Conservation (phyloP, 2,329 filamentous ascomycete genomes). For the Xylaria sp. region DNA sequence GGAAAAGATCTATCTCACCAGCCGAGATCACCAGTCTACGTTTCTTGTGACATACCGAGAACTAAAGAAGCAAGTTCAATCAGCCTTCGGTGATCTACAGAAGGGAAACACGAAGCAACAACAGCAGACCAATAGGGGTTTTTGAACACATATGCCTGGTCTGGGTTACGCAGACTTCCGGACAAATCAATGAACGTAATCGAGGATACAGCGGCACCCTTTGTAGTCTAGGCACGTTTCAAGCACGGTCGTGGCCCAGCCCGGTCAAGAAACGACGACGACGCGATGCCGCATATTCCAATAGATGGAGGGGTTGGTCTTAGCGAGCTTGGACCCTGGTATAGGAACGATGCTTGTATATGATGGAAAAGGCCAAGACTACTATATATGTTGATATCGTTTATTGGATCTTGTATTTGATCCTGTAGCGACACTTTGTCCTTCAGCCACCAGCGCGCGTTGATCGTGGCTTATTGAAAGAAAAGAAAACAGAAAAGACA, state of each 20-base stretch:
- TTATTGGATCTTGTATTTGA: constrained; percentile 21
- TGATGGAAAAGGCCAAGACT: constrained; percentile 10
- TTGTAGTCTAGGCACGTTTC: neutral
- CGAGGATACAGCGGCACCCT: neutral
- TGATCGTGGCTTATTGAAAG: neutral
- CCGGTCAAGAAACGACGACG: neutral
- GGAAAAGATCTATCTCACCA: constrained; percentile 84
- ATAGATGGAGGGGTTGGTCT: neutral
- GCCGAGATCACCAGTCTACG: constrained; percentile 86
- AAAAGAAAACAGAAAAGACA: constrained; percentile 16
- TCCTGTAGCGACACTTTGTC: constrained; percentile 9
- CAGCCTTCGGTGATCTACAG: constrained; percentile 63
- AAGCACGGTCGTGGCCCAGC: neutral
- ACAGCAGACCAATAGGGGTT: constrained; percentile 30
- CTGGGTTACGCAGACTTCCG: no score
- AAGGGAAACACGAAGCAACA: constrained; percentile 46
- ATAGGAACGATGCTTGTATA: constrained; percentile 28
- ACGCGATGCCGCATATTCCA: neutral
- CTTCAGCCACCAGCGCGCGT: constrained; percentile 2
- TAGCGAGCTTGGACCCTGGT: constrained; percentile 4
- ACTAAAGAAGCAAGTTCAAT: constrained; percentile 69
- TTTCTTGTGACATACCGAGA: constrained; percentile 92
- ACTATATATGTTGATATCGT: constrained; percentile 23
- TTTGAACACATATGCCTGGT: no score
- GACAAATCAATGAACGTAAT: neutral